phyloP scores from a whole-genome alignment of 139 green algal species.

The Tetraselmis chui region DNA sequence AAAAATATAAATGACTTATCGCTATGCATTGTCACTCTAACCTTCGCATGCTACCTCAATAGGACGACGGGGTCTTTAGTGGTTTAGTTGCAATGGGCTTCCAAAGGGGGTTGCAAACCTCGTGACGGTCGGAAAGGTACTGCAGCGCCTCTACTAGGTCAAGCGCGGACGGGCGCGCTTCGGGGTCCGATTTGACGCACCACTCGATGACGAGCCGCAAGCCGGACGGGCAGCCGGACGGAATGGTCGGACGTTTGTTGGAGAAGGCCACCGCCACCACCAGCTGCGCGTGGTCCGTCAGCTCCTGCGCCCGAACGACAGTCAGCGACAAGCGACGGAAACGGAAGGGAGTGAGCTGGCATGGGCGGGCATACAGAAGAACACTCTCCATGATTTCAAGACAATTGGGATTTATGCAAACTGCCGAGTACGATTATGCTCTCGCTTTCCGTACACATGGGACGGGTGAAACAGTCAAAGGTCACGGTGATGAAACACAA shows the following conservation, averaged over 20 bases:
- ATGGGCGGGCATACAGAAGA: background rate
- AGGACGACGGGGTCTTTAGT: too few relatives aligned
- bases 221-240: background rate
- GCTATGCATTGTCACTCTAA: background rate
- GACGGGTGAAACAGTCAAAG: too few relatives aligned
- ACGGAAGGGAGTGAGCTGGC: background rate
- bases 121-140: background rate
- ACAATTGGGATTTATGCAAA: background rate
- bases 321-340: background rate
- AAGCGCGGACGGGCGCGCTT: background rate
- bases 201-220: background rate
- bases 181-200: background rate
- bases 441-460: too few relatives aligned
- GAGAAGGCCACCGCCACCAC: background rate
- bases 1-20: background rate
- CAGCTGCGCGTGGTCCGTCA: background rate
- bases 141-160: background rate
- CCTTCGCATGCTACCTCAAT: background rate
- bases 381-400: background rate
- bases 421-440: too few relatives aligned
- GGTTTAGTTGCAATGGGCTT: background rate
- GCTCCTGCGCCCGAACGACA: background rate
- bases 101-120: background rate
- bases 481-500: background rate
- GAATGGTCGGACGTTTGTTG: background rate